Evolutionary conservation across 2,329 filamentous ascomycete species (phyloP).

Genomic region (Fusarium torreyae): DNA sequence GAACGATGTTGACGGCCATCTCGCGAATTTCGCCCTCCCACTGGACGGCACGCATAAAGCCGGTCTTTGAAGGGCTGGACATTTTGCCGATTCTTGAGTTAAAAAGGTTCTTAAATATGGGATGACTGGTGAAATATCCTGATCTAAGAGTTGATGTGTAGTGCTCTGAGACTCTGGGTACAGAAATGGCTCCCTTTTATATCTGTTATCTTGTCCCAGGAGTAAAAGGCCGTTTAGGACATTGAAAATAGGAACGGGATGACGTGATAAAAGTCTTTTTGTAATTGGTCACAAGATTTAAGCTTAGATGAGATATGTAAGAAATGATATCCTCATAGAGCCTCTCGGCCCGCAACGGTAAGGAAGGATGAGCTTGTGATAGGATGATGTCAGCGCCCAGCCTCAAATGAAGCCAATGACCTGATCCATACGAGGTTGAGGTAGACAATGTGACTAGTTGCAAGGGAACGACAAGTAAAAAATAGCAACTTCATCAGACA

Average conservation of each 20-base stretch:
- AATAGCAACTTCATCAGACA: no score
- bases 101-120: rapidly evolving
- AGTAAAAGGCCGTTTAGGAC: rapidly evolving
- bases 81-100: background rate
- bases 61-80: background rate
- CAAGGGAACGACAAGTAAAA: no score
- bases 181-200: background rate
- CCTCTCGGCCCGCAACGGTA: no score
- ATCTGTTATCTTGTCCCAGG: rapidly evolving
- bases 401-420: no score
- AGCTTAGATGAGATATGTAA: conserved; percentile 24
- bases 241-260: background rate
- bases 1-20: conserved; percentile 28
- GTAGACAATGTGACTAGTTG: no score
- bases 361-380: no score
- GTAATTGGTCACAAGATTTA: conserved; percentile 1
- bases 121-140: rapidly evolving
- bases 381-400: no score
- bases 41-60: conserved; percentile 26
- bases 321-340: background rate
- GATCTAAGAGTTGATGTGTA: rapidly evolving
- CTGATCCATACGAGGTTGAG: no score
- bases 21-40: conserved; percentile 27
- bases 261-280: background rate
- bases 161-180: background rate